Conservation (phyloP, 805 yeast species). For the Trichomonascus vanleenenianus region DNA sequence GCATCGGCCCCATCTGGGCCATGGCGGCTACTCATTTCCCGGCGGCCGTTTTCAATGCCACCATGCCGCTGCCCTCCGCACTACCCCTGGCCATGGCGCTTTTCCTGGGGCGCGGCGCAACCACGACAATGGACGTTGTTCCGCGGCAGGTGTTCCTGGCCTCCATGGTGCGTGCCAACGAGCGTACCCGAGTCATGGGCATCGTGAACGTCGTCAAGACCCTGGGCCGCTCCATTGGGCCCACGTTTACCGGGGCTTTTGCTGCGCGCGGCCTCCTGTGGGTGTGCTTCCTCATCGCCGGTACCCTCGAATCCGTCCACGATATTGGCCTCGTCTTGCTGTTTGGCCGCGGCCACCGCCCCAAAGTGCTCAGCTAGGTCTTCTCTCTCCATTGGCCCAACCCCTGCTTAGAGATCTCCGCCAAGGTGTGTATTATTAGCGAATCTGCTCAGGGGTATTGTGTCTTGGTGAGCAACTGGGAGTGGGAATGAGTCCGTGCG, state of each 20-base stretch:
- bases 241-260: constrained; percentile 63
- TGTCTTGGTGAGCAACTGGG: too few relatives aligned
- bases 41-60: constrained; percentile 52
- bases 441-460: too few relatives aligned
- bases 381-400: too few relatives aligned
- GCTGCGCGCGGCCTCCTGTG: constrained; percentile 37
- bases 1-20: constrained; percentile 70
- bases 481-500: too few relatives aligned
- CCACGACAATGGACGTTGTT: constrained; percentile 79
- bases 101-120: constrained; percentile 48
- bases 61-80: constrained; percentile 42
- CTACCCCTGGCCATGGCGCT: constrained; percentile 40
- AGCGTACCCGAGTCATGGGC: constrained; percentile 74
- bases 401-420: too few relatives aligned
- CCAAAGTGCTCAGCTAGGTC: too few relatives aligned
- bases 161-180: constrained; percentile 53
- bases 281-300: constrained; percentile 29
- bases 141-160: constrained; percentile 79
- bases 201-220: constrained; percentile 80
- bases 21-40: constrained; percentile 71
- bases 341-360: constrained; percentile 16
- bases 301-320: constrained; percentile 27
- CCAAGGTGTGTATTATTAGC: too few relatives aligned
- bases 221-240: constrained; percentile 72
- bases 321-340: constrained; percentile 26